Conservation (phyloP, 805 yeast genomes). For the Millerozyma miso region DNA sequence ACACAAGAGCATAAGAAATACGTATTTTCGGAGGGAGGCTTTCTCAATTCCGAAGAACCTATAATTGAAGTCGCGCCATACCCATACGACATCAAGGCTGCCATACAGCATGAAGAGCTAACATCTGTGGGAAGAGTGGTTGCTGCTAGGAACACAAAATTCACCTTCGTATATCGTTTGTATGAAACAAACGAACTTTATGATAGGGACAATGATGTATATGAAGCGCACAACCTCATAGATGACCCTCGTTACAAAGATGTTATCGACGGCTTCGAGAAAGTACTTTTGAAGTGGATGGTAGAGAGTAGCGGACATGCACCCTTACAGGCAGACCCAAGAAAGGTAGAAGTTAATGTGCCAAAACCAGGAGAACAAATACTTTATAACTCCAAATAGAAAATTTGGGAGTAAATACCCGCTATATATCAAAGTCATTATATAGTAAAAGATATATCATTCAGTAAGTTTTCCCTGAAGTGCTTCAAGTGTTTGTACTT, state of each 20-base stretch:
- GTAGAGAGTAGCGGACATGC: slow-evolving; percentile 3
- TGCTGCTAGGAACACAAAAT: slow-evolving; percentile 2
- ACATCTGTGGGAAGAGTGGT: slow-evolving; percentile 3
- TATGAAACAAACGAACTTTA: slow-evolving; percentile 4
- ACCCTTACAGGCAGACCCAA: slow-evolving; percentile 1
- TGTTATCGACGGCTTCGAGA: neutral
- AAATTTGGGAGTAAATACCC: too few species aligned
- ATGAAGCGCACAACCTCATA: slow-evolving; percentile 3
- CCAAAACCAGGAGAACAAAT: slow-evolving; percentile 1
- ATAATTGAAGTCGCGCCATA: slow-evolving; percentile 3
- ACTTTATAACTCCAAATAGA: too few species aligned
- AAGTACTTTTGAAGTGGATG: neutral
- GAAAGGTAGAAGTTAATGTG: neutral
- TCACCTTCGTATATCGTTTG: slow-evolving; percentile 4
- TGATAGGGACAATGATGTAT: neutral
- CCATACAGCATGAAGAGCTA: slow-evolving; percentile 2
- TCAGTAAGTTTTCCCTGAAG: too few species aligned
- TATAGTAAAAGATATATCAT: too few species aligned
- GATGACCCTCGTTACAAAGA: neutral
- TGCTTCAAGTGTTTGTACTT: too few species aligned
- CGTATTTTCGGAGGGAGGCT: slow-evolving; percentile 11
- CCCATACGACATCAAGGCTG: slow-evolving; percentile 4
- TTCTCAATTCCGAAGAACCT: slow-evolving; percentile 1
- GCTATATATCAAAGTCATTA: too few species aligned
- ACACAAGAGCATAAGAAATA: slow-evolving; percentile 7